These are phyloP conservation scores for Suhomyces ambrosiae DNA, from an alignment of 1,139 yeast species.

Conservation along the genomic window DNA sequence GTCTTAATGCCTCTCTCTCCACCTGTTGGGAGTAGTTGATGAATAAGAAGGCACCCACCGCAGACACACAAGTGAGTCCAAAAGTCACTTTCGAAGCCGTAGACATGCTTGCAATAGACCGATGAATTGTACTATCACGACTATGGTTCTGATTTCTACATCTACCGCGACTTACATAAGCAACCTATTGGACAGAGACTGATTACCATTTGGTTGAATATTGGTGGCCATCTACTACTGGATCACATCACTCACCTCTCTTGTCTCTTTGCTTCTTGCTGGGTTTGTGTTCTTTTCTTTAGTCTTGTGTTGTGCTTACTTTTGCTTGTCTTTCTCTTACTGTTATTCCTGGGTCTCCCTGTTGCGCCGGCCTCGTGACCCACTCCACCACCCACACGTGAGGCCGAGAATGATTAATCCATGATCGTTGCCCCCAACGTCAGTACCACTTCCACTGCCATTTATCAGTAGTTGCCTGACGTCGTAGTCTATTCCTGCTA, in stretches of 20 bases:
- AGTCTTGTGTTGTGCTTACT: too few species aligned
- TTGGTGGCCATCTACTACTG: too few species aligned
- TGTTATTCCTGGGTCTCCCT: background rate
- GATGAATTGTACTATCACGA: too few species aligned
- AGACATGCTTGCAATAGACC: constrained; percentile 55
- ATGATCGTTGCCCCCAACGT: constrained; percentile 11
- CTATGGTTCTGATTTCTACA: too few species aligned
- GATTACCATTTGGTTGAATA: too few species aligned
- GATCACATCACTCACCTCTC: too few species aligned
- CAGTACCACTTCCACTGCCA: background rate
- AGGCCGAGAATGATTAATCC: constrained; percentile 8
- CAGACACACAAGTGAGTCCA: constrained; percentile 56
- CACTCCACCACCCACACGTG: constrained; percentile 8
- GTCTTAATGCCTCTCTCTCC: constrained; percentile 70
- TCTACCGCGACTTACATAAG: too few species aligned
- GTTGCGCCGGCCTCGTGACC: constrained; percentile 5
- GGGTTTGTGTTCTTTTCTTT: background rate
- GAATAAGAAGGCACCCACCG: constrained; percentile 61
- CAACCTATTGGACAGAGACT: too few species aligned
- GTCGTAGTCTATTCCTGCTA: background rate
- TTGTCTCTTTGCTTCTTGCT: background rate
- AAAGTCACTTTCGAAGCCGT: constrained; percentile 72
- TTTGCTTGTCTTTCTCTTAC: too few species aligned
- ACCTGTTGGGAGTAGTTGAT: constrained; percentile 68
- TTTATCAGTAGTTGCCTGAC: background rate